Evolutionary conservation across 495 filamentous ascomycete genomes (phyloP).

Genomic region (Neurospora sp.): DNA sequence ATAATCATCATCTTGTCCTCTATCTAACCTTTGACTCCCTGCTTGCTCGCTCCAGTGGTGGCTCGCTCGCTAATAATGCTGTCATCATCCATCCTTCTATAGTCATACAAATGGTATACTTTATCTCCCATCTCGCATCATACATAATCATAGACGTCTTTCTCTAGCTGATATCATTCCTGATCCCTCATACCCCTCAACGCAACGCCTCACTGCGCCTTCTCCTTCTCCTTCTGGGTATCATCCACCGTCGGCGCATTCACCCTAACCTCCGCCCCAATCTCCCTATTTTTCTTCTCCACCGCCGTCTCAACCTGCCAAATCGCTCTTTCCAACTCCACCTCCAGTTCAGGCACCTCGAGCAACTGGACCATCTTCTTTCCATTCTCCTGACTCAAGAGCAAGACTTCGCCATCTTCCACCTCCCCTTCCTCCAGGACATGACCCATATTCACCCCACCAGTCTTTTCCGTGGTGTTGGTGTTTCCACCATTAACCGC

Average conservation of each 20-base stretch:
- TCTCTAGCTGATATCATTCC: background rate
- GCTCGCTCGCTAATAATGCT: background rate
- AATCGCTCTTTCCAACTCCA: conserved; percentile 85
- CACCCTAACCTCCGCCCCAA: conserved; percentile 3
- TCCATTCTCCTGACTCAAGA: conserved; percentile 51
- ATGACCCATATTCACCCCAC: background rate
- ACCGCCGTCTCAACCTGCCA: conserved; percentile 72
- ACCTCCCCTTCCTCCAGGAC: background rate
- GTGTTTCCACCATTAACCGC: conserved; percentile 9
- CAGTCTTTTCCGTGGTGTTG: background rate
- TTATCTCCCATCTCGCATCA: background rate
- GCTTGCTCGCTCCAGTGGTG: no score
- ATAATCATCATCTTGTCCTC: background rate
- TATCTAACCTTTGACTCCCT: background rate
- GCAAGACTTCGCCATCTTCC: conserved; percentile 41
- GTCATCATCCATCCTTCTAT: background rate
- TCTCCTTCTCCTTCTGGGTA: conserved; percentile 16
- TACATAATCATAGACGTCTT: conserved; percentile 9
- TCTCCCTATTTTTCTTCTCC: conserved; percentile 36
- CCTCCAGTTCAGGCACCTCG: conserved; percentile 69
- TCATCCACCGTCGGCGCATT: conserved; percentile 6
- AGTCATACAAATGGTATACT: background rate
- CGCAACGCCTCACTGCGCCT: conserved; percentile 8
- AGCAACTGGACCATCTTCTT: conserved; percentile 57
- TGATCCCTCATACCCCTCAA: background rate